These are phyloP conservation scores for Sporobolomyces roseus DNA, from an alignment of 768 basidiomycete species.

Conservation along the genomic window DNA sequence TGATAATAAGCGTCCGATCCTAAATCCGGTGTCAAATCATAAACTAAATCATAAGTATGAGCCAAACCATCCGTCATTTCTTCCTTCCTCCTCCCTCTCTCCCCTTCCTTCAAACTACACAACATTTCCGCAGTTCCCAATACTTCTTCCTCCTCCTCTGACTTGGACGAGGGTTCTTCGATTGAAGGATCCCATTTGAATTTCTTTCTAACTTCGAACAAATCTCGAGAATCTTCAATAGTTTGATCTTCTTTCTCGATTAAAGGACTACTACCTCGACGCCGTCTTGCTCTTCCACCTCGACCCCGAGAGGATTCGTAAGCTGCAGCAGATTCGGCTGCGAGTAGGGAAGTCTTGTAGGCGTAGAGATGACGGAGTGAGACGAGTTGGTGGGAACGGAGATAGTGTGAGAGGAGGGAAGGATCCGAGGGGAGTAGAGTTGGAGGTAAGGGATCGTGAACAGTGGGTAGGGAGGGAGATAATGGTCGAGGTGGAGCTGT, in stretches of 20 bases:
- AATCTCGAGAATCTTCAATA: conserved; percentile 20
- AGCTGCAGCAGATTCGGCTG: conserved; percentile 21
- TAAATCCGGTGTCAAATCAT: conserved; percentile 19
- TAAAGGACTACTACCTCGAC: conserved; percentile 26
- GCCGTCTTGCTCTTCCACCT: conserved; percentile 4
- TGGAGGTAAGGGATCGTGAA: background rate
- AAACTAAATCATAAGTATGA: conserved; percentile 34
- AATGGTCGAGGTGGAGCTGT: background rate
- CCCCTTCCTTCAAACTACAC: background rate
- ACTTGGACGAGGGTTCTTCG: background rate
- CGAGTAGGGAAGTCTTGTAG: conserved; percentile 23
- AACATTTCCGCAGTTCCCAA: background rate
- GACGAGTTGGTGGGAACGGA: conserved; percentile 29
- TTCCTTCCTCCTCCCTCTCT: background rate
- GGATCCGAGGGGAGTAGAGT: conserved; percentile 23
- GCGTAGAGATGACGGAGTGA: conserved; percentile 32
- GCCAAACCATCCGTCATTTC: conserved; percentile 17
- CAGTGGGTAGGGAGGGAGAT: background rate
- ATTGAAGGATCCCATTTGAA: conserved; percentile 27
- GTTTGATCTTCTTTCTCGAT: conserved; percentile 6
- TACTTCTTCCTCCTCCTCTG: conserved; percentile 2
- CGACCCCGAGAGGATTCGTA: conserved; percentile 18
- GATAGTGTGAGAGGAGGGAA: conserved; percentile 18
- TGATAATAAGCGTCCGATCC: conserved; percentile 39
- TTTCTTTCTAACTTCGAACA: conserved; percentile 25